phyloP scores from a whole-genome alignment of 2,329 filamentous ascomycete species.

The Cercospora citrullina region DNA sequence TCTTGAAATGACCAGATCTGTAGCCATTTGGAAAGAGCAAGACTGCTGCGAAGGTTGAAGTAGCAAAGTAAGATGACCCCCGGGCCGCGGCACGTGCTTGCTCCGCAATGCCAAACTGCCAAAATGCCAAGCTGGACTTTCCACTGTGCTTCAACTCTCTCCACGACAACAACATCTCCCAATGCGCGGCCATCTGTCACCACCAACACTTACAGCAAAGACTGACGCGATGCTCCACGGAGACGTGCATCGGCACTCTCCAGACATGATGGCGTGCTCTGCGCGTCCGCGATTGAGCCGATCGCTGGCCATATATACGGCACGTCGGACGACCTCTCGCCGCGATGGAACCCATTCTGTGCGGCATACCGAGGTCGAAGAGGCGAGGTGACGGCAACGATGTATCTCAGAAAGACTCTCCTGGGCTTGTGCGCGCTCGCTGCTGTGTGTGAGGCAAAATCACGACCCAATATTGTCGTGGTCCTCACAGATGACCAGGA shows the following conservation, averaged over 20 bases:
- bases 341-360: background rate
- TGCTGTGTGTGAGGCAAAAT: background rate
- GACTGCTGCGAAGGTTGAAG: background rate
- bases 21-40: background rate
- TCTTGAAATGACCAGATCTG: background rate
- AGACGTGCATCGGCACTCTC: background rate
- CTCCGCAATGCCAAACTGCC: background rate
- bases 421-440: background rate
- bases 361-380: background rate
- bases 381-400: background rate
- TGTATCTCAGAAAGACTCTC: background rate
- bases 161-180: background rate
- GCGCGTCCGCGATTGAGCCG: background rate
- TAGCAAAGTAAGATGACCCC: background rate
- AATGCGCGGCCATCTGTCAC: background rate
- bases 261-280: background rate
- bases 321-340: background rate
- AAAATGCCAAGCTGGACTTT: background rate
- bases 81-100: background rate
- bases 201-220: background rate
- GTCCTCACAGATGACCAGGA: constrained; percentile 70
- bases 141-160: background rate
- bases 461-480: constrained; percentile 60
- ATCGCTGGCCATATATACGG: background rate
- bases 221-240: background rate